These are phyloP conservation scores for Leccinum disarticulatum DNA, from an alignment of 768 basidiomycete species.

Conservation along the genomic window DNA sequence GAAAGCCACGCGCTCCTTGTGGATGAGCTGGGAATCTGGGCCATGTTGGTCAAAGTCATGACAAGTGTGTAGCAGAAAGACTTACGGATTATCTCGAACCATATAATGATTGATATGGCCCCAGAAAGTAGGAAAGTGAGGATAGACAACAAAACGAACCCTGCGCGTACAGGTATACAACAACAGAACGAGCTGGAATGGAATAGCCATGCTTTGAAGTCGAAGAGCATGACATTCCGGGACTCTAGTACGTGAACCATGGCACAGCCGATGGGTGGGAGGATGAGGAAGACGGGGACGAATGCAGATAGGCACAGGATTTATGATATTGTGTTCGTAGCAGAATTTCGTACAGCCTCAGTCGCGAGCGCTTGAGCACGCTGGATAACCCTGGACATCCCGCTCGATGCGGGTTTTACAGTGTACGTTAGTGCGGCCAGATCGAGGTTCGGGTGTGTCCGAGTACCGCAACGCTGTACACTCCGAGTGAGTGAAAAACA, in stretches of 20 bases:
- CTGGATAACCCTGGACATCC: background rate
- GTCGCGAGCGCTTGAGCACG: background rate
- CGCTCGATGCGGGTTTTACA: conserved; percentile 1
- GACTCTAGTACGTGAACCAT: background rate
- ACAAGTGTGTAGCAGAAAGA: conserved; percentile 4
- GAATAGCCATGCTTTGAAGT: conserved; percentile 45
- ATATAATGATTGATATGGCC: conserved; percentile 50
- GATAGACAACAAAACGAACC: conserved; percentile 55
- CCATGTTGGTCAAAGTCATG: conserved; percentile 1
- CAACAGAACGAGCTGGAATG: conserved; percentile 58
- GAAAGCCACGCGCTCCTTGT: conserved; percentile 41
- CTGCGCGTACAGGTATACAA: conserved; percentile 61
- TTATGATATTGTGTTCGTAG: background rate
- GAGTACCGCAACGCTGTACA: no score
- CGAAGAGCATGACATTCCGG: conserved; percentile 38
- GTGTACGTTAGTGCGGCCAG: background rate
- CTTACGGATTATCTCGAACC: conserved; percentile 64
- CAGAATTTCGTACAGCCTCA: conserved; percentile 7
- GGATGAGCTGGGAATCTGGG: conserved; percentile 34
- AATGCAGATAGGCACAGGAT: background rate
- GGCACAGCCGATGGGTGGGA: background rate
- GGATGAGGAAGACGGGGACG: background rate
- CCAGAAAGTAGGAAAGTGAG: conserved; percentile 56
- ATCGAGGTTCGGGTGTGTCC: no score
- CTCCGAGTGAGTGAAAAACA: background rate